Evolutionary conservation across 768 basidiomycete species (phyloP).

Genomic region (Lactarius hengduanensis): DNA sequence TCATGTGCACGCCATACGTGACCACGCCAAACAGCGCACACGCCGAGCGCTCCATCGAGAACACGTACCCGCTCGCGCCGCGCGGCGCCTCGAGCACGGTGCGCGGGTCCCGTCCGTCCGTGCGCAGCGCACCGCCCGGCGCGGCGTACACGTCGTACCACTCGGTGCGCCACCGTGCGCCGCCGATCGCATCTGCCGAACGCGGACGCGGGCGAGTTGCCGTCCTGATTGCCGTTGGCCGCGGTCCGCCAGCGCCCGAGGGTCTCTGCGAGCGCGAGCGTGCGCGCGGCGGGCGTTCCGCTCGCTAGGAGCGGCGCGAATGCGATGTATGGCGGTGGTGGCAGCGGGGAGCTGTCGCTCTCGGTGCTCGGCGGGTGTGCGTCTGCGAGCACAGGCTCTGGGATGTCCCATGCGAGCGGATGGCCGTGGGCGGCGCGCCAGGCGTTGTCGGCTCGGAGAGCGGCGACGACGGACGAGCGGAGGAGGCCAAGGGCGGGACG

Average conservation of each 20-base stretch:
- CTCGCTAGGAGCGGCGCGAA: slow-evolving; percentile 7
- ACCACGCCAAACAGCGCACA: slow-evolving; percentile 86
- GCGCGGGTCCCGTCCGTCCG: slow-evolving; percentile 26
- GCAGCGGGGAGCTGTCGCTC: background rate
- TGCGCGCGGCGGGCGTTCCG: slow-evolving; percentile 46
- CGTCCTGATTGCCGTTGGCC: slow-evolving; percentile 3
- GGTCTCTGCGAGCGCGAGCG: slow-evolving; percentile 58
- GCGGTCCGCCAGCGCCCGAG: slow-evolving; percentile 67
- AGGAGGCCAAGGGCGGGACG: slow-evolving; percentile 61
- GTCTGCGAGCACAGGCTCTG: slow-evolving; percentile 20
- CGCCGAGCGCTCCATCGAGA: slow-evolving; percentile 87
- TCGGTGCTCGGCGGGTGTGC: background rate
- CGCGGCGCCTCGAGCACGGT: slow-evolving; percentile 36
- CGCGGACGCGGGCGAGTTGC: slow-evolving; percentile 35
- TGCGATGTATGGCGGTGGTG: slow-evolving; percentile 9
- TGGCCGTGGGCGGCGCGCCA: slow-evolving; percentile 31
- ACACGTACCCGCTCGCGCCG: slow-evolving; percentile 59
- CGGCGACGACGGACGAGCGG: slow-evolving; percentile 53
- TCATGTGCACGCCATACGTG: slow-evolving; percentile 93
- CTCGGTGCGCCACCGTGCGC: slow-evolving; percentile 83
- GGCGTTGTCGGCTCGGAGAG: slow-evolving; percentile 52
- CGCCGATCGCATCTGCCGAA: slow-evolving; percentile 66
- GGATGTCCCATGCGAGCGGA: slow-evolving; percentile 45
- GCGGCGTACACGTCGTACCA: slow-evolving; percentile 73
- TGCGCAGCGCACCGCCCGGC: slow-evolving; percentile 61